Evolutionary conservation across 164 flowering plant species (phyloP).

Genomic region (Protea cynaroides): DNA sequence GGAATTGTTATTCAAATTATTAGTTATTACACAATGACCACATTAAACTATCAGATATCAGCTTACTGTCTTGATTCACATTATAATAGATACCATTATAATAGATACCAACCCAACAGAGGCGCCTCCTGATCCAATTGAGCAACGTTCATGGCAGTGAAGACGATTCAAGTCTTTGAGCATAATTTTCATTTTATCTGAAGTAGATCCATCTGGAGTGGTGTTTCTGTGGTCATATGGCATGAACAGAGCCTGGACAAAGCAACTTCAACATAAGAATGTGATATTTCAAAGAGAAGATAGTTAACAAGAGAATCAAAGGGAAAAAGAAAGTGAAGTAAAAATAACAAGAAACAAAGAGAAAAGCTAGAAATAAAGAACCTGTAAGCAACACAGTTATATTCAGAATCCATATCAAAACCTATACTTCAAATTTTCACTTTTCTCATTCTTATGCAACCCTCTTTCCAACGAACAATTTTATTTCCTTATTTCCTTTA

Average conservation of each 20-base stretch:
- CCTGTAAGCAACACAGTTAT: neutral
- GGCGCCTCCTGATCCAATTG: slow-evolving; percentile 96
- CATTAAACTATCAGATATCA: neutral
- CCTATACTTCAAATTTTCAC: too few relatives aligned
- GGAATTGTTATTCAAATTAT: too few relatives aligned
- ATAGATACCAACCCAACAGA: slow-evolving; percentile 83
- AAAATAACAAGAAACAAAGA: neutral
- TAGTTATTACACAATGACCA: too few relatives aligned
- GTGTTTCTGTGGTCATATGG: slow-evolving; percentile 95
- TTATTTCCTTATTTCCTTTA: too few relatives aligned
- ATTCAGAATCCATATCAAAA: too few relatives aligned
- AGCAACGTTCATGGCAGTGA: slow-evolving; percentile 76
- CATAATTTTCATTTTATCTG: slow-evolving; percentile 55
- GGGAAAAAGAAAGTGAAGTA: neutral
- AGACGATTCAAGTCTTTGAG: slow-evolving; percentile 63
- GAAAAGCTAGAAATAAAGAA: neutral
- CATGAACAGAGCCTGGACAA: slow-evolving; percentile 85
- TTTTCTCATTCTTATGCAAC: too few relatives aligned
- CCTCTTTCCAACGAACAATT: too few relatives aligned
- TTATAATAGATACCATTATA: slow-evolving; percentile 18
- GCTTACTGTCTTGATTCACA: neutral
- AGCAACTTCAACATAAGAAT: slow-evolving; percentile 2
- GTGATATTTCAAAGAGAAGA: neutral
- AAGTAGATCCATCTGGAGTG: slow-evolving; percentile 69
- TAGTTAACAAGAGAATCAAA: neutral